Evolutionary conservation across 2,329 filamentous ascomycete genomes (phyloP), one percentile per base, ranked within the genome.

Genomic region (Pseudocercospora crystallina): DNA sequence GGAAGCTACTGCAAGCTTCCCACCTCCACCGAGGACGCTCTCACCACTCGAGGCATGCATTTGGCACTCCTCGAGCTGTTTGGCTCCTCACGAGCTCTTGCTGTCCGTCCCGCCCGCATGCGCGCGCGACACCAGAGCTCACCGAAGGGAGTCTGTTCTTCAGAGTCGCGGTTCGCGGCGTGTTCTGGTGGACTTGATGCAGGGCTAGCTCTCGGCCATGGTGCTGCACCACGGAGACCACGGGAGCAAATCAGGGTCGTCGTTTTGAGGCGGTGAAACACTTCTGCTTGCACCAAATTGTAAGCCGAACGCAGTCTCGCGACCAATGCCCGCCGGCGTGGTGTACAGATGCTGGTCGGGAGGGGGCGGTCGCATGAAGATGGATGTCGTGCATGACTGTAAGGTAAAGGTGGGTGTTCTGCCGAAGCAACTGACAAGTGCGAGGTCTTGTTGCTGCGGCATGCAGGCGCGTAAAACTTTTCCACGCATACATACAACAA

Each of bases 191-290:
- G 43, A 38, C 5, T 8, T 31, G 12, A 36, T 36, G 33, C 33
- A 14, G 33, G 33, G 43, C 43, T 37, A 37, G 20, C 26, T 34
- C 43, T 36, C 37, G 43, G 32, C 17, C 20, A 17, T 15, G 29
- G 15, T 31, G 13, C 12, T 31, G 15, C 42, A 35, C 11, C 7
- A 35, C 11, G 33, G 33, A 35, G 14, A 14, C 33, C 33, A 33
- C 36, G 35, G 2, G 15, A 36, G 43, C 43, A 26, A 45, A 45
- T 45, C 43, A 45, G 32, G 14, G 32, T 34, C 7, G 17, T 45
- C 10, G 15, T 45, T 30, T 14, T 45, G 32, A 29, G 43, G 43
- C 43, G 43, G 43, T 45, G 43, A 45, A 45, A 37, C 33, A 31
- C 15, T 45, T 45, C 43, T 14, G 20, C 43, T 29, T n/a, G 41